Conservation (phyloP, 2,329 filamentous ascomycete species). For the Zarea fungicola region DNA sequence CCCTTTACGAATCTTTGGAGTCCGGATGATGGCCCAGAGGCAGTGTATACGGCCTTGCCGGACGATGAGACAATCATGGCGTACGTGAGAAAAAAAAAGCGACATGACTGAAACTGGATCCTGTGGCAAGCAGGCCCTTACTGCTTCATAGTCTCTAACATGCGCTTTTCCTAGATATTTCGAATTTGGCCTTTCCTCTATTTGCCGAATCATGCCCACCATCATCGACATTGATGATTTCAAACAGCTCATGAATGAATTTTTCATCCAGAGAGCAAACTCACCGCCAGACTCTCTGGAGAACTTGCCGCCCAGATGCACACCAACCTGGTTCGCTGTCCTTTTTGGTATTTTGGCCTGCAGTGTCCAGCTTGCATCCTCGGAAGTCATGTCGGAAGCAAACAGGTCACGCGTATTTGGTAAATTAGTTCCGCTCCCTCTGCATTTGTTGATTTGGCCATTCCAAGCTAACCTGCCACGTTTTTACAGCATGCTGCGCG, state of each 20-base stretch:
- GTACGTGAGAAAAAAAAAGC: not conserved
- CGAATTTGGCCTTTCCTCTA: not conserved
- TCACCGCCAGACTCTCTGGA: not conserved
- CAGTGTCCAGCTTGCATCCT: not conserved
- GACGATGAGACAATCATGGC: not conserved
- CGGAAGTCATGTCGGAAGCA: not conserved
- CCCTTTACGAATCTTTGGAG: constrained; percentile 1
- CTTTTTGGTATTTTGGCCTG: not conserved
- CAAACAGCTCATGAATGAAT: not conserved
- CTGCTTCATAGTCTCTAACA: not conserved
- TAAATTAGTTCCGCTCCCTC: not conserved
- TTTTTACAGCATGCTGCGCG: not conserved
- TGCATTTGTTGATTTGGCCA: not conserved
- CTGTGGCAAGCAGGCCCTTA: not conserved
- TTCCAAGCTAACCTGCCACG: not conserved
- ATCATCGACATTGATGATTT: not conserved
- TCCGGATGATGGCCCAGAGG: constrained; percentile 1
- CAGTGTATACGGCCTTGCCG: not conserved
- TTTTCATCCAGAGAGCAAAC: not conserved
- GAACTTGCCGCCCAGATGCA: not conserved
- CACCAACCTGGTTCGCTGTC: not conserved
- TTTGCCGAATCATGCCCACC: not conserved
- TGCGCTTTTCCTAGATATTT: not conserved
- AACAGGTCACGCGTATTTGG: not conserved
- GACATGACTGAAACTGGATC: not conserved